These are phyloP conservation scores for Ogataea pilisensis DNA, from an alignment of 805 yeast genomes.

Conservation along the genomic window DNA sequence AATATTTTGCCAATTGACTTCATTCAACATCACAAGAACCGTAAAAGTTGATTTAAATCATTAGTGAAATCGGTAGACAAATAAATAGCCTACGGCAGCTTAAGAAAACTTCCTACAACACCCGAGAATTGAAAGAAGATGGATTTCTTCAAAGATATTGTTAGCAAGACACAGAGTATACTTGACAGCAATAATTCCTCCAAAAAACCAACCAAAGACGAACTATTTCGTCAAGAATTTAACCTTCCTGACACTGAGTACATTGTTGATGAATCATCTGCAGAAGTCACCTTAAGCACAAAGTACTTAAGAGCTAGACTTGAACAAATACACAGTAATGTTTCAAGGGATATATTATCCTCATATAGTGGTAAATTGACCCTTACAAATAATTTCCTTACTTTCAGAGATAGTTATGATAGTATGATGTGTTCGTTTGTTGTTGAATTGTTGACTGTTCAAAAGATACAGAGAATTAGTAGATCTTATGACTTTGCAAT, in stretches of 20 bases:
- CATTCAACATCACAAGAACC: too few species aligned
- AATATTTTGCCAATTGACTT: too few species aligned
- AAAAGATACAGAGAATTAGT: slow-evolving; percentile 83
- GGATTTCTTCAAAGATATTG: slow-evolving; percentile 49
- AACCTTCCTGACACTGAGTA: slow-evolving; percentile 68
- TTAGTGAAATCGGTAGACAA: too few species aligned
- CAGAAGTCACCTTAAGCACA: slow-evolving; percentile 46
- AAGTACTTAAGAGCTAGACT: slow-evolving; percentile 15
- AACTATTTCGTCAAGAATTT: slow-evolving; percentile 62
- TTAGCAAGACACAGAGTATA: slow-evolving; percentile 44
- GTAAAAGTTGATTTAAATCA: too few species aligned
- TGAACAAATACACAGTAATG: slow-evolving; percentile 7
- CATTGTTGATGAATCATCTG: slow-evolving; percentile 61
- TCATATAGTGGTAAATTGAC: slow-evolving; percentile 51
- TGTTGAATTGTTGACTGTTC: slow-evolving; percentile 71
- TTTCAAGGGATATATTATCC: slow-evolving; percentile 2
- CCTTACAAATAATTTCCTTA: slow-evolving; percentile 69
- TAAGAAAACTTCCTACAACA: too few species aligned
- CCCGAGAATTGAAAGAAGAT: too few species aligned
- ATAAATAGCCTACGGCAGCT: too few species aligned
- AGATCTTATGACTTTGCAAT: slow-evolving; percentile 75
- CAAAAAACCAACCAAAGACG: slow-evolving; percentile 58
- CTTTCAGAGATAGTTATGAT: slow-evolving; percentile 71
- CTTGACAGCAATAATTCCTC: slow-evolving; percentile 36
- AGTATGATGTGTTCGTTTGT: slow-evolving; percentile 61